These are phyloP conservation scores for Ustilago esculenta DNA, from an alignment of 1,284 basidiomycete genomes.

Conservation along the genomic window DNA sequence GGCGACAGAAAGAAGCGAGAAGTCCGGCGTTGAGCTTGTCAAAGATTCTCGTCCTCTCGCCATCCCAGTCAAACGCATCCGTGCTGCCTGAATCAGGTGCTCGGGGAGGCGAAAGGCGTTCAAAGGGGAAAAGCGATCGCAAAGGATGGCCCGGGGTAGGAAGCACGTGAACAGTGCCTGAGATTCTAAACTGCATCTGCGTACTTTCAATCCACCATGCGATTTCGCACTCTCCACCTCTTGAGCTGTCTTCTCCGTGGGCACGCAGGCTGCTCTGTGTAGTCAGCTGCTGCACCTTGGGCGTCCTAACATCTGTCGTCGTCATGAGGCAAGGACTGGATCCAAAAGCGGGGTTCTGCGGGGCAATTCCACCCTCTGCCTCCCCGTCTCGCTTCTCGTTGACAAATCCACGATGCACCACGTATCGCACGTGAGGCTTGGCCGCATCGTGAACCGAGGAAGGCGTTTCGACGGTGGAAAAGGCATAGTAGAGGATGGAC, in stretches of 20 bases:
- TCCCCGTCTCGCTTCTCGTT: conserved; percentile 64
- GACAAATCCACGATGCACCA: conserved; percentile 68
- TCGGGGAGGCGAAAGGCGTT: conserved; percentile 39
- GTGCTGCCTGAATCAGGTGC: conserved; percentile 14
- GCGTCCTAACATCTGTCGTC: conserved; percentile 67
- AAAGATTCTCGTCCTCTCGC: conserved; percentile 65
- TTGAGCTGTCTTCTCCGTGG: conserved; percentile 23
- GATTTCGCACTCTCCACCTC: conserved; percentile 59
- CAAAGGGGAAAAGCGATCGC: conserved; percentile 42
- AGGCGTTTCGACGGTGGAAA: conserved; percentile 52
- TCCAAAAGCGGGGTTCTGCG: conserved; percentile 49
- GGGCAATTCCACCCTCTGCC: conserved; percentile 45
- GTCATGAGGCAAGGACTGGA: conserved; percentile 63
- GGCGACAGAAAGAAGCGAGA: conserved; percentile 66
- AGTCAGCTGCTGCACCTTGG: conserved; percentile 64
- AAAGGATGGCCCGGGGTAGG: conserved; percentile 45
- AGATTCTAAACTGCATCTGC: conserved; percentile 66
- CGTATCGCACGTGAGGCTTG: conserved; percentile 58
- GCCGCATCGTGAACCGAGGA: conserved; percentile 50
- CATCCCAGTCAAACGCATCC: conserved; percentile 65
- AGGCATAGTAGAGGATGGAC: conserved; percentile 61
- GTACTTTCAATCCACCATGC: conserved; percentile 67
- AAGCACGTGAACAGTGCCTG: conserved; percentile 64
- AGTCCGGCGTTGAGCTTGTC: conserved; percentile 65
- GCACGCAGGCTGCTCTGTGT: conserved; percentile 37